A percentile compares a stretch with the other conserved stretches of the same genome.
Conservation (phyloP, 441 rosid genomes). For the Breynia disticha region DNA sequence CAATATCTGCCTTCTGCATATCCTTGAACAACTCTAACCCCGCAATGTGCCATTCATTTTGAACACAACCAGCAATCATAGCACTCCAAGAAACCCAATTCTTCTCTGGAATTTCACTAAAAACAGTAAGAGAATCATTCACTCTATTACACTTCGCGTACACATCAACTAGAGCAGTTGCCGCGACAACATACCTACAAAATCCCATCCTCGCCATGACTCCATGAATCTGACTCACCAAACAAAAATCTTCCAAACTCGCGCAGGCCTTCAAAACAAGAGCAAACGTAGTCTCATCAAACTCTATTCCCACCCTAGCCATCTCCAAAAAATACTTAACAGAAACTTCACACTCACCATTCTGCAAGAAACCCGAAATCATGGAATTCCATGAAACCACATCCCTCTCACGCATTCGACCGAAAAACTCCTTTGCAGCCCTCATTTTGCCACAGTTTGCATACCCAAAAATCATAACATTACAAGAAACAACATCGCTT, state of each 20-base stretch:
- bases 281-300: conserved; percentile 54
- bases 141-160: conserved; percentile 69
- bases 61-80: conserved; percentile 71
- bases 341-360: conserved; percentile 34
- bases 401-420: conserved; percentile 53
- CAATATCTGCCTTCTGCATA: conserved; percentile 45
- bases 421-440: conserved; percentile 36
- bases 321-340: conserved; percentile 47
- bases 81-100: conserved; percentile 88
- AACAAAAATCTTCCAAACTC: conserved; percentile 23
- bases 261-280: conserved; percentile 52
- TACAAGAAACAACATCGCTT: conserved; percentile 69
- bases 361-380: conserved; percentile 62
- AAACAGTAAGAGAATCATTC: conserved; percentile 43
- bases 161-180: conserved; percentile 80
- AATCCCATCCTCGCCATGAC: conserved; percentile 40
- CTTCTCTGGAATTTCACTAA: conserved; percentile 46
- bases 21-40: conserved; percentile 60
- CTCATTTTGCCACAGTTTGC: conserved; percentile 41
- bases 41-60: conserved; percentile 34
- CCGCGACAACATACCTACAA: conserved; percentile 54
- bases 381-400: conserved; percentile 81
- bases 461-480: conserved; percentile 49
- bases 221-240: conserved; percentile 71
- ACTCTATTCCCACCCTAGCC: conserved; percentile 33